These are phyloP conservation scores for Gliomastix tumulicola DNA, from an alignment of 2,329 filamentous ascomycete species.

Conservation along the genomic window DNA sequence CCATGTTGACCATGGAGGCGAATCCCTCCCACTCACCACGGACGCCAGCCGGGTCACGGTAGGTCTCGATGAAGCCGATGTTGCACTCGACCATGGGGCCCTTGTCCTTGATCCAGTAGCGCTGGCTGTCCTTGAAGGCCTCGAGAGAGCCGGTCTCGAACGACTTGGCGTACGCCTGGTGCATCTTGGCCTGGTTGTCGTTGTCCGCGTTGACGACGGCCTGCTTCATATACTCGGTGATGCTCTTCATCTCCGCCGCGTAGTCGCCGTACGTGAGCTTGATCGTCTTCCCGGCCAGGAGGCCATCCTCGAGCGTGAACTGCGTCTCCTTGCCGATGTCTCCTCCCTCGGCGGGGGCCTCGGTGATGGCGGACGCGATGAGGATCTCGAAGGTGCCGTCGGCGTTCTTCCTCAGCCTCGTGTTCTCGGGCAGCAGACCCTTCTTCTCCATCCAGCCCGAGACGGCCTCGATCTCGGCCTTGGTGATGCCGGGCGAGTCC, in stretches of 20 bases:
- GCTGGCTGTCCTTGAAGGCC: constrained; percentile 73
- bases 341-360: constrained; percentile 53
- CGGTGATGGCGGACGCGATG: constrained; percentile 61
- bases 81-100: constrained; percentile 74
- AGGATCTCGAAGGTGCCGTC: constrained; percentile 63
- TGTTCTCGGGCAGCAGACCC: constrained; percentile 69
- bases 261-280: constrained; percentile 72
- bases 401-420: constrained; percentile 60
- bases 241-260: constrained; percentile 61
- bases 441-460: constrained; percentile 69
- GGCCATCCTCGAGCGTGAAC: constrained; percentile 52
- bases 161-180: constrained; percentile 65
- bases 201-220: constrained; percentile 66
- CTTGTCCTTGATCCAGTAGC: constrained; percentile 78
- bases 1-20: constrained; percentile 79
- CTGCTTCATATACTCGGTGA: constrained; percentile 59
- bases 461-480: constrained; percentile 66
- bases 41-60: constrained; percentile 74
- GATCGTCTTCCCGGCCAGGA: constrained; percentile 59
- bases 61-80: constrained; percentile 80
- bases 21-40: constrained; percentile 84
- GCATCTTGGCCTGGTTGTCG: constrained; percentile 67
- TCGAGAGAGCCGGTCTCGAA: constrained; percentile 69
- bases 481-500: constrained; percentile 65
- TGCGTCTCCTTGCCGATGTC: constrained; percentile 61